Evolutionary conservation across 148 eudicot species (phyloP), one percentile per base, ranked within the genome.

Genomic region (Selenicereus undatus): DNA sequence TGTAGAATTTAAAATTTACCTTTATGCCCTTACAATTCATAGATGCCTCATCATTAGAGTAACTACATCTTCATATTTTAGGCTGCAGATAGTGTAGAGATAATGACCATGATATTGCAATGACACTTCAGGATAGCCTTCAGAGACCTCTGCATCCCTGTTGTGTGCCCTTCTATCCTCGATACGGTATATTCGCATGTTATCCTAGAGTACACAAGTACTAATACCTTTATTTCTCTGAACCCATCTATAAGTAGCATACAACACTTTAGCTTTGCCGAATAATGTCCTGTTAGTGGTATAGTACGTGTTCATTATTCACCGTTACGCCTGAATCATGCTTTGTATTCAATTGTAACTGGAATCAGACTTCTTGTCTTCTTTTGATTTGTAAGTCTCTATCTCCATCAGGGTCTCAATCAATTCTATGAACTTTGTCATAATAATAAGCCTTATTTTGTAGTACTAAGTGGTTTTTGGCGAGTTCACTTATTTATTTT

Each of bases 141-240:
- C 84, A 85, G 76, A 78, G 86, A 84, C 88, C 98, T 84, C 84
- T 93, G 52, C 87, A 88, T 83, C 89, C 91, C 72, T 90, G 93
- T 54, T 91, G 87, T 84, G 83, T 64, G 80, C 94, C 94, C 62
- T 80, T 87, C n/a, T n/a, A n/a, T 45, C 89, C 89, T 83, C 92
- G 92, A 82, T 88, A 86, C 79, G 85, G 62, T 66, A 89, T 92
- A 62, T 82, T 83, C 58, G 92, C 91, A 62, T 89, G 85, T 79
- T 85, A 85, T 83, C 90, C 91, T 65, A 88, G 89, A 83, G 83
- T 85, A 22, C 84, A 85, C 81, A 91, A 91, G 98, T 94, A 88
- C 81, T 56, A 13, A 60, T 48, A 18, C 20, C 45, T 54, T 30
- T 26, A 48, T 74, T n/a, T 64, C 30, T 17, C 22, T 20, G 73